Base-by-base conservation (phyloP, 2,329 filamentous ascomycete genomes). In the Apiospora marii region DNA sequence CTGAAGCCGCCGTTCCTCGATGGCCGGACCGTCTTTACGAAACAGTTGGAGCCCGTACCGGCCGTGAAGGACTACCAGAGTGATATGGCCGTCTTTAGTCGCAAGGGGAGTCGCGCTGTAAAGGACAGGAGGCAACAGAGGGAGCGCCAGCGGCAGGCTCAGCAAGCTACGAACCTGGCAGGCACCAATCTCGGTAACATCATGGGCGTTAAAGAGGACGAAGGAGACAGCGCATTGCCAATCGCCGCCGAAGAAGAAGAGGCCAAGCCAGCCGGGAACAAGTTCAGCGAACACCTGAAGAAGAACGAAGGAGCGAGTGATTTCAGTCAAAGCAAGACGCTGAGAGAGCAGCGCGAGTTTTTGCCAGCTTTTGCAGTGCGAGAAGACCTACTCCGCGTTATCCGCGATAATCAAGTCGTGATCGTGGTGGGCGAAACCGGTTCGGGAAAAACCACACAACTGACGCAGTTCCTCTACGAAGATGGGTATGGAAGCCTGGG, bases 371-470 rank as follows among this genome's bases (percentile, higher is more conserved):
- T 99, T 85, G 96, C 96, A 0, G 96, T 99, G 2, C 90, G 97
- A 49, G 96, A 99, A 81, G 96, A 99, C 76, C 86, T 99, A 8
- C 85, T 99, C 70, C 90, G 94, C 68, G 94, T 98, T 7, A 97
- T 99, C 76, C 88, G 96, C 74, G 96, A 99, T 83, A 98, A 99
- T 78, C 96, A 99, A 81, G 96, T 99, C 70, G 91, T 97, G 58
- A 97, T 99, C 75, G 96, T 98, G 3, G 95, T 99, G 69, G 96
- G 96, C 67, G 96, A 99, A 84, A 99, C 96, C 0, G 96, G 96
- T 5, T 98, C 96, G 0, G 96, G 96, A 69, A 99, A 99, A 84
- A 99, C 96, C 3, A 99, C 96, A 0, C 96, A 99, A 82, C 85
- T 99, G 74, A 98, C 97, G 0, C 97, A 99, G 80, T 99, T 98